These are phyloP conservation scores for Pyrenochaeta sp. DNA, from an alignment of 2,329 filamentous ascomycete genomes.

Conservation along the genomic window DNA sequence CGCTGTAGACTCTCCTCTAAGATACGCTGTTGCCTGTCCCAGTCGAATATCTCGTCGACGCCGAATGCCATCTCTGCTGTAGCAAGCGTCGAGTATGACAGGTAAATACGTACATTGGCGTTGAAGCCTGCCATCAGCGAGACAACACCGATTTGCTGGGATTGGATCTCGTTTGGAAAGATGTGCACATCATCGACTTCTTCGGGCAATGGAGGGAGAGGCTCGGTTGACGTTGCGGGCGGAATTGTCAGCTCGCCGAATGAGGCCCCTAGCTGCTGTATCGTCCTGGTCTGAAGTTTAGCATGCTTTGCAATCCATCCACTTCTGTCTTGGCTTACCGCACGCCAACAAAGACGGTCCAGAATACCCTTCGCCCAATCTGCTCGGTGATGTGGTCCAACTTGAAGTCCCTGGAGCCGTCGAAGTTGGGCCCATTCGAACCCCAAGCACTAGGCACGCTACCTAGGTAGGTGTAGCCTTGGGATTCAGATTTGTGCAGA, in stretches of 20 bases:
- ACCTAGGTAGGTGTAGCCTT: constrained; percentile 50
- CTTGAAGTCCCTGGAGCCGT: constrained; percentile 48
- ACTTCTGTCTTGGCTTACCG: constrained; percentile 72
- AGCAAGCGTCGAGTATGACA: constrained; percentile 79
- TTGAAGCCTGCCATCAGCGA: constrained; percentile 84
- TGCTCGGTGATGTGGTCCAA: constrained; percentile 58
- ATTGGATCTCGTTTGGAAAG: constrained; percentile 72
- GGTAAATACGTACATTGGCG: constrained; percentile 78
- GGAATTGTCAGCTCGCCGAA: constrained; percentile 78
- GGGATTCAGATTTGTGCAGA: constrained; percentile 65
- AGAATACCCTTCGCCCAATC: constrained; percentile 74
- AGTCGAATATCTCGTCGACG: constrained; percentile 76
- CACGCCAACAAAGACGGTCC: constrained; percentile 79
- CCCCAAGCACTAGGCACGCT: constrained; percentile 44
- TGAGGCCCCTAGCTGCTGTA: constrained; percentile 78
- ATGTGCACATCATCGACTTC: constrained; percentile 89
- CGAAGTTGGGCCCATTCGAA: constrained; percentile 46
- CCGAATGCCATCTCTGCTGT: constrained; percentile 86
- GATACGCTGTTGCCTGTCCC: constrained; percentile 78
- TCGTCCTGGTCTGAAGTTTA: constrained; percentile 62
- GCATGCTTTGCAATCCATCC: constrained; percentile 63
- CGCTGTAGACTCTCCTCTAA: constrained; percentile 74
- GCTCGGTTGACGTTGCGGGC: constrained; percentile 76
- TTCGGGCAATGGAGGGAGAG: constrained; percentile 79
- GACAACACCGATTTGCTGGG: constrained; percentile 72